A percentile compares a stretch with the other conserved stretches of the same genome.
These are phyloP conservation scores for Suillus ampliporus DNA, from an alignment of 768 basidiomycete species.

Conservation along the genomic window DNA sequence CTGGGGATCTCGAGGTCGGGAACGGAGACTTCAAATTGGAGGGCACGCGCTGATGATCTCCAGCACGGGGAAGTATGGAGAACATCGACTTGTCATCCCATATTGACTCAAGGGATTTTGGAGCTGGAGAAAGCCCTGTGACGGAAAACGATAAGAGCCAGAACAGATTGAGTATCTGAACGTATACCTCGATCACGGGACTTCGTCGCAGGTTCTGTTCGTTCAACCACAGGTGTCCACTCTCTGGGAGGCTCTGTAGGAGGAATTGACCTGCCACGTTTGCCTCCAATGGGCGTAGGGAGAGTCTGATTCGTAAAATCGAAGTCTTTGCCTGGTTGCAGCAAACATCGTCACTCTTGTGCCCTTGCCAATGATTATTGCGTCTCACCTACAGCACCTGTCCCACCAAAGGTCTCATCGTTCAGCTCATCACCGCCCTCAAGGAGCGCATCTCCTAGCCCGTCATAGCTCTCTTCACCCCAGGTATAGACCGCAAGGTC, in stretches of 20 bases:
- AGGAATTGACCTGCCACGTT: constrained; percentile 24
- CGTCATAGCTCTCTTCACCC: constrained; percentile 91
- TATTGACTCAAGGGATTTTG: constrained; percentile 69
- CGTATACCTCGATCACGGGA: constrained; percentile 36
- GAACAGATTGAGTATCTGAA: constrained; percentile 13
- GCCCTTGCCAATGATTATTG: constrained; percentile 12
- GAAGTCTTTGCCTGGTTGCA: constrained; percentile 80
- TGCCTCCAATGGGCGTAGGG: constrained; percentile 26
- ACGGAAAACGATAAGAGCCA: constrained; percentile 19
- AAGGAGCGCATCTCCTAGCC: constrained; percentile 83
- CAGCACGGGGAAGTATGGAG: constrained; percentile 62
- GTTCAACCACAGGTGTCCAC: constrained; percentile 36
- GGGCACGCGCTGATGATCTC: constrained; percentile 35
- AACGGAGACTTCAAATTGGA: constrained; percentile 30
- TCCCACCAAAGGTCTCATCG: constrained; percentile 92
- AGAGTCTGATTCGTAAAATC: constrained; percentile 70
- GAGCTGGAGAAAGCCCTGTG: constrained; percentile 38
- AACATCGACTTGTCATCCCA: constrained; percentile 86
- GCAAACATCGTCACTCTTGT: constrained; percentile 15
- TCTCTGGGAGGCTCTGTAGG: constrained; percentile 31
- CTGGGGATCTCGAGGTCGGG: constrained; percentile 25
- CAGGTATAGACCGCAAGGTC: constrained; percentile 92
- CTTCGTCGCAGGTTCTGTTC: constrained; percentile 19
- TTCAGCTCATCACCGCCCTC: constrained; percentile 94
- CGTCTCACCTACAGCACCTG: constrained; percentile 72